These are phyloP conservation scores for Geoglossum cookeanum DNA, from an alignment of 2,329 filamentous ascomycete genomes.

Conservation along the genomic window DNA sequence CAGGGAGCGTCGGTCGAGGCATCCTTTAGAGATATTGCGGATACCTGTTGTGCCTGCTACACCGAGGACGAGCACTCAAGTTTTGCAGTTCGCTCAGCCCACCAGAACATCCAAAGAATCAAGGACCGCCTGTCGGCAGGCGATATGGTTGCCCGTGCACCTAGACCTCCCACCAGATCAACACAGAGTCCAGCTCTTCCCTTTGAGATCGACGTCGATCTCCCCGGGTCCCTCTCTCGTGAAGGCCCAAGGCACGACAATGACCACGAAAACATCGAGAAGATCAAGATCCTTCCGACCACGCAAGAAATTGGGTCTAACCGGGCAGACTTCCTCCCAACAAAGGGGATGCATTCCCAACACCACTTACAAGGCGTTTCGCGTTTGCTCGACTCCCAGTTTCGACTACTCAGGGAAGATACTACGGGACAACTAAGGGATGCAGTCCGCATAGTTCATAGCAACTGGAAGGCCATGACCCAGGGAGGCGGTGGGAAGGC, in stretches of 20 bases:
- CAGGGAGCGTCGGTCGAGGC: too few species aligned
- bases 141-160: neutral
- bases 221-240: slow-evolving; percentile 5
- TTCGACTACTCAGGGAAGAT: slow-evolving; percentile 36
- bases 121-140: neutral
- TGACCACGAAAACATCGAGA: slow-evolving; percentile 26
- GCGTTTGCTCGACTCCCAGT: slow-evolving; percentile 34
- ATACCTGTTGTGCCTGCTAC: too few species aligned
- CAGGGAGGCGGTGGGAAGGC: too few species aligned
- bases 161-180: neutral
- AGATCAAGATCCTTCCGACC: slow-evolving; percentile 33
- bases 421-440: slow-evolving; percentile 34
- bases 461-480: slow-evolving; percentile 17
- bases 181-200: neutral
- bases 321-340: slow-evolving; percentile 25
- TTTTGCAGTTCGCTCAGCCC: too few species aligned
- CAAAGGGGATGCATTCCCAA: slow-evolving; percentile 19
- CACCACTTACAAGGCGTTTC: slow-evolving; percentile 26
- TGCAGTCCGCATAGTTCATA: slow-evolving; percentile 23
- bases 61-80: too few species aligned
- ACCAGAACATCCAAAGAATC: slow-evolving; percentile 3
- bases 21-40: too few species aligned
- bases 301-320: slow-evolving; percentile 26
- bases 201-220: slow-evolving; percentile 10
- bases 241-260: slow-evolving; percentile 28